Conservation (phyloP, 2,329 filamentous ascomycete species). For the Magnaporthiopsis poae region DNA sequence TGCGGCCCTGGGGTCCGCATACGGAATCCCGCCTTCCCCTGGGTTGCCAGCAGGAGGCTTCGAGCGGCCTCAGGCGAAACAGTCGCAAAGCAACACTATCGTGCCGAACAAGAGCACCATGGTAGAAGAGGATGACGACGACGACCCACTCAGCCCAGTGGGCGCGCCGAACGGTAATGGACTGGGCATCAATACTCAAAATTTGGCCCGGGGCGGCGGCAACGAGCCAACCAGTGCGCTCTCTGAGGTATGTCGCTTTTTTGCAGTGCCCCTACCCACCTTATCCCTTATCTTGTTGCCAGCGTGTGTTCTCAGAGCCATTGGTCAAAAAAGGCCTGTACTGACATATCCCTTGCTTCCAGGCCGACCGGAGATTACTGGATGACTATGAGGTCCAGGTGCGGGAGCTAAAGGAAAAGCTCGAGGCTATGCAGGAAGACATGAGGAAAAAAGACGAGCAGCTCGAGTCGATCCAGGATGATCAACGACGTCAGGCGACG, state of each 20-base stretch:
- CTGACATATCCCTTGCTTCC: slow-evolving; percentile 1
- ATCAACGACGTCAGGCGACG: slow-evolving; percentile 44
- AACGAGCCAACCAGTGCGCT: background rate
- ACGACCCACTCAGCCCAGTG: slow-evolving; percentile 19
- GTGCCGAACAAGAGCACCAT: slow-evolving; percentile 96
- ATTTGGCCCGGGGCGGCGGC: background rate
- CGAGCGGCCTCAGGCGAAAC: slow-evolving; percentile 72
- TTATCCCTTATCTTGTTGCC: background rate
- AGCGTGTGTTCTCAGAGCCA: background rate
- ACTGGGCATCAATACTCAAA: background rate
- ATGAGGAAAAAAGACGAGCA: slow-evolving; percentile 66
- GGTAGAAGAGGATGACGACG: slow-evolving; percentile 87
- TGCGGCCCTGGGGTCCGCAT: slow-evolving; percentile 8
- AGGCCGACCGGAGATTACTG: slow-evolving; percentile 43
- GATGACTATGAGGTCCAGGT: slow-evolving; percentile 75
- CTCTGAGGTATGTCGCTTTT: slow-evolving; percentile 5
- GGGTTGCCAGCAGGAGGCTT: slow-evolving; percentile 52
- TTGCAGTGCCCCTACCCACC: background rate
- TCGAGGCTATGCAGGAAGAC: slow-evolving; percentile 60
- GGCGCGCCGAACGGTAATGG: slow-evolving; percentile 25
- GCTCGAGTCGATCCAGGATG: slow-evolving; percentile 48
- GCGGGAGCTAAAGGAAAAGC: slow-evolving; percentile 60
- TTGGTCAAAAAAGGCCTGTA: background rate
- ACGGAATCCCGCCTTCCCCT: slow-evolving; percentile 47
- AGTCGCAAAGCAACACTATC: slow-evolving; percentile 90